These are phyloP conservation scores for Alopecurus myosuroides DNA, from an alignment of 176 grass and related monocot species.

Conservation along the genomic window DNA sequence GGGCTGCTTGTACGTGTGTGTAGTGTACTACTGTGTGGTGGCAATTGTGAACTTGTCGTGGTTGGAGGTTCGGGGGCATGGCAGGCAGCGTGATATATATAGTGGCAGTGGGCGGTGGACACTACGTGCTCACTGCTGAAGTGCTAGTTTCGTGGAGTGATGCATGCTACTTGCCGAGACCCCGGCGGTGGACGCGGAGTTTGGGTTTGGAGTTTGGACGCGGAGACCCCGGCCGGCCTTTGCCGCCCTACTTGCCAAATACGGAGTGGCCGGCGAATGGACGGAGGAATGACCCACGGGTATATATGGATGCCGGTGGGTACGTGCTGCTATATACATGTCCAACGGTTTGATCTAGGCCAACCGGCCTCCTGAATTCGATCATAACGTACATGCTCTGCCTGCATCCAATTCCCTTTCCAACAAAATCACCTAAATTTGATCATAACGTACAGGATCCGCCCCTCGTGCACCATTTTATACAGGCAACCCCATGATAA, in stretches of 20 bases:
- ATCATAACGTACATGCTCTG: neutral
- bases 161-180: neutral
- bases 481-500: no score
- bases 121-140: neutral
- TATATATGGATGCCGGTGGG: neutral
- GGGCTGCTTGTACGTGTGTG: neutral
- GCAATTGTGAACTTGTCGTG: neutral
- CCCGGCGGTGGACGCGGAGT: no score
- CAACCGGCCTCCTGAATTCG: constrained; percentile 2
- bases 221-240: constrained; percentile 20
- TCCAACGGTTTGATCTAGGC: neutral
- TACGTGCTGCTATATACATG: neutral
- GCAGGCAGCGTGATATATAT: constrained; percentile 14
- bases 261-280: neutral
- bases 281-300: neutral
- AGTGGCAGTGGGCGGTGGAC: neutral
- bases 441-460: no score
- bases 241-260: neutral
- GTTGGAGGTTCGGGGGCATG: neutral
- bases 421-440: no score
- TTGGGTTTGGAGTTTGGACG: no score
- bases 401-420: neutral
- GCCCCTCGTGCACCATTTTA: no score
- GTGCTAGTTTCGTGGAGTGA: neutral
- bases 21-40: neutral